These are phyloP conservation scores for Fomitopsis palustris DNA, from an alignment of 1,284 basidiomycete genomes.

Conservation along the genomic window DNA sequence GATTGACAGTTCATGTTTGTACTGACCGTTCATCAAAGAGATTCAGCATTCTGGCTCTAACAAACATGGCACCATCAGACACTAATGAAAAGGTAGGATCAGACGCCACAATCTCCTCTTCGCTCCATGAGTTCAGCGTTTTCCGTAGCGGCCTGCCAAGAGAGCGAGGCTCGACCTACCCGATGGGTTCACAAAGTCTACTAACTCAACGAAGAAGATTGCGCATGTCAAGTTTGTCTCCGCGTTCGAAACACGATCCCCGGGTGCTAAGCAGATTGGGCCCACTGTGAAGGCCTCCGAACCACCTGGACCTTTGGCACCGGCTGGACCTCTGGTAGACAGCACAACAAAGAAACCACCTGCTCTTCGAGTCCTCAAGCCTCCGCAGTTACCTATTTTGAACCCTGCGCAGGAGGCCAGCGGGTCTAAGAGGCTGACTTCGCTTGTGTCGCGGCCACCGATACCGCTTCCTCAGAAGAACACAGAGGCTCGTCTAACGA, in stretches of 20 bases:
- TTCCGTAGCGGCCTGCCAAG: slow-evolving; percentile 5
- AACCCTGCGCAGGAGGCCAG: neutral
- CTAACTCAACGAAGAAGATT: neutral
- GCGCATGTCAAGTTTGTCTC: slow-evolving; percentile 5
- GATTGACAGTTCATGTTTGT: too few relatives aligned
- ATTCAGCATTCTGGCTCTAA: too few relatives aligned
- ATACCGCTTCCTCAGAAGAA: neutral
- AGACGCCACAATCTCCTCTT: neutral
- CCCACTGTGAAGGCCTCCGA: neutral
- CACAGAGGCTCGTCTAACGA: neutral
- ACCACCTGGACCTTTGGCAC: neutral
- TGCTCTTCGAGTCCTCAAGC: neutral
- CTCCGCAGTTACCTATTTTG: neutral
- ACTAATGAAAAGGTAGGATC: neutral
- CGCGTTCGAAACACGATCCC: neutral
- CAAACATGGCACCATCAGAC: too few relatives aligned
- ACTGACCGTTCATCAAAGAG: too few relatives aligned
- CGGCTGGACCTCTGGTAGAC: neutral
- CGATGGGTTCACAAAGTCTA: slow-evolving; percentile 4
- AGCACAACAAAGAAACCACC: neutral
- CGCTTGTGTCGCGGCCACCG: neutral
- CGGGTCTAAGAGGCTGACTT: neutral
- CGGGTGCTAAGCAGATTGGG: neutral
- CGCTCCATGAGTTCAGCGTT: too few relatives aligned
- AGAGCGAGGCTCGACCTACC: neutral